These are phyloP conservation scores for Ophiocordyceps polyrhachis-furcata DNA, from an alignment of 2,329 filamentous ascomycete genomes.

Conservation along the genomic window DNA sequence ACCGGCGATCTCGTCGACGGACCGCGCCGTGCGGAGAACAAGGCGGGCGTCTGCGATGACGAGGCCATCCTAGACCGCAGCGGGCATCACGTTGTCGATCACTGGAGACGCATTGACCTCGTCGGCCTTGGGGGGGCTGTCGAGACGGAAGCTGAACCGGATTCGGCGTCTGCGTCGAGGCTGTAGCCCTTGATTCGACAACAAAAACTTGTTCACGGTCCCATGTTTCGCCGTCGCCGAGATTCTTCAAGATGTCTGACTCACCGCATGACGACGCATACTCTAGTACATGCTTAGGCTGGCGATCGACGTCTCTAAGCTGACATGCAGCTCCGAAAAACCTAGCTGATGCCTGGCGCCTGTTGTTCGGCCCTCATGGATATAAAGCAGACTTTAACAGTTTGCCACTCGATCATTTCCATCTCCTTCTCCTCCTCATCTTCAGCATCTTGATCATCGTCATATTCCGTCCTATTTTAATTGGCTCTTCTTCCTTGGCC, in stretches of 20 bases:
- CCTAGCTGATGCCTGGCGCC: too few relatives aligned
- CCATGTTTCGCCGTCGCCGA: background rate
- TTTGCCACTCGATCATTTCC: too few relatives aligned
- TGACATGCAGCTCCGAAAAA: too few relatives aligned
- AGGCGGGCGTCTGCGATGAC: conserved; percentile 26
- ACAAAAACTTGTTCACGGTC: background rate
- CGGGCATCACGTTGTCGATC: conserved; percentile 19
- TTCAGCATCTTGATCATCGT: too few relatives aligned
- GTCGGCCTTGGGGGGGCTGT: conserved; percentile 29
- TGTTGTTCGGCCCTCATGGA: too few relatives aligned
- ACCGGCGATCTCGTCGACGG: conserved; percentile 31
- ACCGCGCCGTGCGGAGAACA: conserved; percentile 11
- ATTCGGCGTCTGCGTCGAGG: conserved; percentile 7
- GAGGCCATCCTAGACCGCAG: conserved; percentile 29
- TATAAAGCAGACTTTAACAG: too few relatives aligned
- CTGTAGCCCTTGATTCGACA: background rate
- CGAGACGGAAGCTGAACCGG: conserved; percentile 16
- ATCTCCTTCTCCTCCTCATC: too few relatives aligned
- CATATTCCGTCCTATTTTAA: too few relatives aligned
- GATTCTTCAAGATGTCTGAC: background rate
- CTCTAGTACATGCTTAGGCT: too few relatives aligned
- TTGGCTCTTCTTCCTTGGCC: background rate
- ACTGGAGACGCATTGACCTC: conserved; percentile 35
- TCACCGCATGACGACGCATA: too few relatives aligned
- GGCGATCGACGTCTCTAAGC: too few relatives aligned